Percentiles rank a stretch among this genome's conserved stretches.
phyloP scores from a whole-genome alignment of 2,329 filamentous ascomycete species.

The Neonectria punicea region DNA sequence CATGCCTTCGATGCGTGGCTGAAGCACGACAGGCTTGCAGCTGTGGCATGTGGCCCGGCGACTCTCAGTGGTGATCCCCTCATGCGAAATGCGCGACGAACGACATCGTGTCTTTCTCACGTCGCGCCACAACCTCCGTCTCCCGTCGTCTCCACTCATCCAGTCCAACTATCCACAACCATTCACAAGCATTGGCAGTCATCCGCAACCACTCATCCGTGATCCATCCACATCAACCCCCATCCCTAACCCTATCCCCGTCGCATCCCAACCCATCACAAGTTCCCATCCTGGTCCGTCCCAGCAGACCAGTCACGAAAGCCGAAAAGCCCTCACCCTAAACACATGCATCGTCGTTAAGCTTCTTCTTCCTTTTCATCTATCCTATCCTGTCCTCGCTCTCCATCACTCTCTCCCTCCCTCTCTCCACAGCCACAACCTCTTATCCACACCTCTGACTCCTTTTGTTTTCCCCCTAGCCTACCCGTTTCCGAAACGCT shows the following conservation, averaged over 20 bases:
- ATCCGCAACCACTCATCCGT: constrained; percentile 13
- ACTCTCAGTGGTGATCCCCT: constrained; percentile 8
- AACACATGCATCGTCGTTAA: constrained; percentile 26
- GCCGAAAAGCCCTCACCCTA: constrained; percentile 24
- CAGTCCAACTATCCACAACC: background rate
- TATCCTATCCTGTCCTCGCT: background rate
- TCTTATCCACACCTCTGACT: background rate
- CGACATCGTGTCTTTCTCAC: constrained; percentile 22
- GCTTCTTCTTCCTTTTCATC: constrained; percentile 22
- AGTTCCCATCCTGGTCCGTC: constrained; percentile 15
- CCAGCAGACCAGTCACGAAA: constrained; percentile 12
- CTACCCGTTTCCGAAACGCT: constrained; percentile 30
- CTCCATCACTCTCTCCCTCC: background rate
- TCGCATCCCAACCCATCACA: constrained; percentile 21
- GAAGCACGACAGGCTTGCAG: constrained; percentile 6
- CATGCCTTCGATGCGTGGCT: constrained; percentile 28
- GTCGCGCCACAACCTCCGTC: constrained; percentile 23
- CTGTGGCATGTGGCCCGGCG: background rate
- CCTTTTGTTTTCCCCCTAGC: constrained; percentile 1
- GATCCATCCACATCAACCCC: constrained; percentile 17
- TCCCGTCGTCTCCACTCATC: background rate
- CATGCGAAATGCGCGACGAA: constrained; percentile 25
- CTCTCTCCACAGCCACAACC: constrained; percentile 2
- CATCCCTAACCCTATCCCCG: background rate
- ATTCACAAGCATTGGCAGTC: background rate